These are phyloP conservation scores for Phytophthora syringae DNA, from an alignment of 352 stramenopile species.

Conservation along the genomic window DNA sequence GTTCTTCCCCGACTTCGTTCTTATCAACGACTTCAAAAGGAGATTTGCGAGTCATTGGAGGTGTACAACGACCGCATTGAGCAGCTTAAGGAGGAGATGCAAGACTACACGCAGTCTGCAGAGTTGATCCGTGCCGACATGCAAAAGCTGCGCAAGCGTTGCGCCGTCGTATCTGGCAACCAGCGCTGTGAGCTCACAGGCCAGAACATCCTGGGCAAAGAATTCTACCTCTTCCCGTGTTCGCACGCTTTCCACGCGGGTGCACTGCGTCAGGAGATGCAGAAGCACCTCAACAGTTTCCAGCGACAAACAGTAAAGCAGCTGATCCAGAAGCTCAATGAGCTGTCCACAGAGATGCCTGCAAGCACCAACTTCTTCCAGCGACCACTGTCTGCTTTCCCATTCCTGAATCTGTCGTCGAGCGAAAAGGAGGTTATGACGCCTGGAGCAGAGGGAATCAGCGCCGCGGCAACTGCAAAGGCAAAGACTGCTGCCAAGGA, in stretches of 20 bases:
- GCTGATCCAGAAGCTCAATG: slow-evolving; percentile 88
- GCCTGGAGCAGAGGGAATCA: slow-evolving; percentile 45
- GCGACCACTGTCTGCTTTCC: slow-evolving; percentile 57
- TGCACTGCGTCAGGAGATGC: slow-evolving; percentile 90
- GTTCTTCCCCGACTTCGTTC: slow-evolving; percentile 95
- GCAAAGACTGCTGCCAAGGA: slow-evolving; percentile 74
- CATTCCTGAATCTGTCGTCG: slow-evolving; percentile 74
- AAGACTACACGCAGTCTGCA: slow-evolving; percentile 91
- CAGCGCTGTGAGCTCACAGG: slow-evolving; percentile 91
- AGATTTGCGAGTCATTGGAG: slow-evolving; percentile 94
- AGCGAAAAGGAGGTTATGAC: slow-evolving; percentile 78
- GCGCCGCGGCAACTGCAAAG: slow-evolving; percentile 49
- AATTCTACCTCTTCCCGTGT: slow-evolving; percentile 96
- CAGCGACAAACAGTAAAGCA: slow-evolving; percentile 91
- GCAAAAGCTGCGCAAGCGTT: slow-evolving; percentile 87
- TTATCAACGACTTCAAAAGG: slow-evolving; percentile 97
- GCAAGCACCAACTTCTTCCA: slow-evolving; percentile 83
- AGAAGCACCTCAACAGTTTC: slow-evolving; percentile 90
- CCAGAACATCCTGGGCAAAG: slow-evolving; percentile 87
- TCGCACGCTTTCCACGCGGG: slow-evolving; percentile 93
- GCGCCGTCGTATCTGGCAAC: slow-evolving; percentile 86
- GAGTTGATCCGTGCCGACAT: slow-evolving; percentile 92
- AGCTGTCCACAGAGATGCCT: slow-evolving; percentile 82
- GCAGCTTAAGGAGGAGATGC: slow-evolving; percentile 93
- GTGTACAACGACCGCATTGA: slow-evolving; percentile 93